phyloP scores from a whole-genome alignment of 2,329 filamentous ascomycete species.

The Beauveria brongniartii region DNA sequence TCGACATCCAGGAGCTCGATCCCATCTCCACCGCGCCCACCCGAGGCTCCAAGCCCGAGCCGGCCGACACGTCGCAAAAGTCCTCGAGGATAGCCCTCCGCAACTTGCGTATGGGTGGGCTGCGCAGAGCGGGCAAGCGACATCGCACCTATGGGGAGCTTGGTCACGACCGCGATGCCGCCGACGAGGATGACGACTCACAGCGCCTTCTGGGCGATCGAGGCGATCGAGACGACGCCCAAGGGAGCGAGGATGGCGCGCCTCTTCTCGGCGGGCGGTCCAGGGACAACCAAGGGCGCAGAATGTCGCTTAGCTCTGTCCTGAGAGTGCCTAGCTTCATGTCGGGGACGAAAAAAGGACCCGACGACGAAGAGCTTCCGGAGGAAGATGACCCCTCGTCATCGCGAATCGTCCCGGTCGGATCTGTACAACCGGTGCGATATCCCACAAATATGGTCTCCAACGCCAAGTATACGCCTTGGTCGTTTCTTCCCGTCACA shows the following conservation, averaged over 20 bases:
- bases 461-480: slow-evolving; percentile 94
- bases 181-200: slow-evolving; percentile 64
- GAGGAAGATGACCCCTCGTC: slow-evolving; percentile 57
- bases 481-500: slow-evolving; percentile 88
- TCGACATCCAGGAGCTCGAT: slow-evolving; percentile 75
- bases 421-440: slow-evolving; percentile 60
- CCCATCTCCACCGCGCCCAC: slow-evolving; percentile 40
- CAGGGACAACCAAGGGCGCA: slow-evolving; percentile 14
- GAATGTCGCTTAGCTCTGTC: slow-evolving; percentile 19
- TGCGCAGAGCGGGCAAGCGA: slow-evolving; percentile 49
- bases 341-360: slow-evolving; percentile 26
- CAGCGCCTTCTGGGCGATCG: slow-evolving; percentile 57
- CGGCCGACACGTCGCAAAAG: slow-evolving; percentile 31
- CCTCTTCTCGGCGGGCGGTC: slow-evolving; percentile 53
- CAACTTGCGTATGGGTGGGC: slow-evolving; percentile 57
- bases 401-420: slow-evolving; percentile 68
- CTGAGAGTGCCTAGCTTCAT: slow-evolving; percentile 17
- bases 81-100: slow-evolving; percentile 60
- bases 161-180: slow-evolving; percentile 45
- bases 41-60: slow-evolving; percentile 23
- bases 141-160: slow-evolving; percentile 52
- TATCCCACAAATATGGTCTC: slow-evolving; percentile 90
- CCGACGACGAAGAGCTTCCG: slow-evolving; percentile 37
- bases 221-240: slow-evolving; percentile 51
- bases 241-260: slow-evolving; percentile 58